Evolutionary conservation across 352 stramenopile genomes (phyloP), one percentile per base, ranked within the genome.

Genomic region (Pilasporangium apinafurcum): DNA sequence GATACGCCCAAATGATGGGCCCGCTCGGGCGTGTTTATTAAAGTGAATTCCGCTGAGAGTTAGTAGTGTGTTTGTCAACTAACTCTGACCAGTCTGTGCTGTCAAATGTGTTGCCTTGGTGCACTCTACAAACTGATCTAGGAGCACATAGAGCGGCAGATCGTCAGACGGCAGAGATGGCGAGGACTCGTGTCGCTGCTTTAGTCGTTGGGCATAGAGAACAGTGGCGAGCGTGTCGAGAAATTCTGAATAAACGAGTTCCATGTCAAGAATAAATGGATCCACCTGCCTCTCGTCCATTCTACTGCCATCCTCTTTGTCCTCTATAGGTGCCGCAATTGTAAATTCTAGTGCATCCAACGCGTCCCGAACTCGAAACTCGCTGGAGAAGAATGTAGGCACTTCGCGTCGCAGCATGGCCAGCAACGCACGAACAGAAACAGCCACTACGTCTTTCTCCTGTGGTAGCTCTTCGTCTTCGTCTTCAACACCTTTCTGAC

Each of bases 1-100:
- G 71, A 14, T 85, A 78, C 25, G 80, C 80, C 7, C 75, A 83
- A 33, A 50, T 45, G 35, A 92, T 92, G 80, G 80, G 80, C 5
- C 44, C 64, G 1, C 63, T 68, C 9, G 79, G 75, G n/a, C 56
- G 59, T 34, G 68, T 91, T 32, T 84, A 76, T 58, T 91, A 70
- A 53, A 43, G 18, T 29, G n/a, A n/a, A n/a, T n/a, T n/a, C n/a
- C n/a, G n/a, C n/a, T n/a, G n/a, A n/a, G n/a, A n/a, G n/a, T n/a
- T n/a, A n/a, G n/a, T n/a, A n/a, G n/a, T n/a, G n/a, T n/a, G n/a
- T n/a, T n/a, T n/a, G n/a, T n/a, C n/a, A n/a, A n/a, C n/a, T n/a
- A n/a, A n/a, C n/a, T n/a, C n/a, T n/a, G n/a, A n/a, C n/a, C n/a
- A n/a, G n/a, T n/a, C n/a, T n/a, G n/a, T n/a, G n/a, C n/a, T n/a